These are phyloP conservation scores for Fagus sylvatica DNA, from an alignment of 306 rosid species.

Conservation along the genomic window DNA sequence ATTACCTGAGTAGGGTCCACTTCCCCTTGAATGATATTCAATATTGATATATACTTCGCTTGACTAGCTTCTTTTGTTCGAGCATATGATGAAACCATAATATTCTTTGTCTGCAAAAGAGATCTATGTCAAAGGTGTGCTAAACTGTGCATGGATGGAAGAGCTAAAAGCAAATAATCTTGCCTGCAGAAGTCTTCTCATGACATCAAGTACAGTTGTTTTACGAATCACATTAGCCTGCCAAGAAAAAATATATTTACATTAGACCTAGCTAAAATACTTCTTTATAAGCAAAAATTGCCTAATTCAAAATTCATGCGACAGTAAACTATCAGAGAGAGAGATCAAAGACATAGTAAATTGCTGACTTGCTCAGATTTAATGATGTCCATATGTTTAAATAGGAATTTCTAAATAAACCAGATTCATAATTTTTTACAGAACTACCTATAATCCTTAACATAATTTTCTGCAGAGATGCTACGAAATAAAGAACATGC, in stretches of 20 bases:
- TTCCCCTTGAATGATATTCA: slow-evolving; percentile 98
- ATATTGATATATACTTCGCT: slow-evolving; percentile 95
- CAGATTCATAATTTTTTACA: neutral
- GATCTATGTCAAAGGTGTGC: slow-evolving; percentile 28
- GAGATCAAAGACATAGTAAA: neutral
- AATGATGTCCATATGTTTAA: slow-evolving; percentile 7
- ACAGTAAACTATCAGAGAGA: neutral
- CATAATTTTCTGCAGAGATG: neutral
- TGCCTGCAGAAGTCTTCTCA: slow-evolving; percentile 99
- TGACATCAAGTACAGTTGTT: slow-evolving; percentile 97
- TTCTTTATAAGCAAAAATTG: slow-evolving; percentile 8
- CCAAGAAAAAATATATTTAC: slow-evolving; percentile 30
- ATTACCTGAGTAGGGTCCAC: slow-evolving; percentile 98
- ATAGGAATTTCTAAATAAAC: neutral
- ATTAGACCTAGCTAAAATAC: slow-evolving; percentile 16
- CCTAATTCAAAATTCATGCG: slow-evolving; percentile 8
- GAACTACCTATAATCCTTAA: neutral
- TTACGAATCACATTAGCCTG: slow-evolving; percentile 96
- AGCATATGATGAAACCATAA: slow-evolving; percentile 98
- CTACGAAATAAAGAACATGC: neutral
- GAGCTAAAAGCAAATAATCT: slow-evolving; percentile 20
- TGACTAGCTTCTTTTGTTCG: slow-evolving; percentile 98
- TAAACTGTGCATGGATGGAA: slow-evolving; percentile 4
- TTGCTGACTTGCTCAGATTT: slow-evolving; percentile 16
- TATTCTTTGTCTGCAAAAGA: slow-evolving; percentile 81